Evolutionary conservation across 805 yeast genomes (phyloP), one percentile per base, ranked within the genome.

Genomic region (Teunomyces kruisii): DNA sequence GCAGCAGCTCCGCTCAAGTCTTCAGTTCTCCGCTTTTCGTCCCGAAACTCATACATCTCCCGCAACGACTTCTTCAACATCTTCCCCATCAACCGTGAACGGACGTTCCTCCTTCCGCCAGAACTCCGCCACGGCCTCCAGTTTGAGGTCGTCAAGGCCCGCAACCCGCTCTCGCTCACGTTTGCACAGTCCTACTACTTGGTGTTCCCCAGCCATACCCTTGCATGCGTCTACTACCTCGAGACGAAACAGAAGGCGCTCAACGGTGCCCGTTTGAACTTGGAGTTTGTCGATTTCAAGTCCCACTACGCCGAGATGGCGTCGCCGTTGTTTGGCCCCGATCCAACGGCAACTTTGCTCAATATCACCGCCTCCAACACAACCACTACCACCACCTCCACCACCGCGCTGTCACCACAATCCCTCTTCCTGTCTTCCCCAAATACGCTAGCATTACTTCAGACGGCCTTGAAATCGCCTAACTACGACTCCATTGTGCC

Each of bases 151-250:
- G 65, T 79, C 12, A 74, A 80, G 45, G 77, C 78, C 9, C 59
- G 90, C 42, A 67, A 75, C 48, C 76, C 80, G 0, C 40, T 57
- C 2, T 72, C 66, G 13, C 56, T 84, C 17, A 50, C 62, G 31
- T 72, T 77, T 24, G 62, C 70, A 47, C 76, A 78, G 33, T 70
- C 74, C 4, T 81, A 80, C 57, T 84, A 76, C 56, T 59, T 85
- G 29, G 57, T 79, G 6, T 85, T 85, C 54, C 66, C 67, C 4
- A 61, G 66, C 32, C 56, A 60, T 31, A 66, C 69, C 19, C 75
- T 72, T 14, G 88, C 89, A 0, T 68, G 78, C 15, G 68, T 68
- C 3, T 84, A 76, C 57, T 70, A 68, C 59, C 55, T 68, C 15
- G 86, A 81, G 51, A 76, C 84, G 0, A 46, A 57, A 9, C 72